Conservation (phyloP, 352 stramenopile genomes). For the Phytophthora sp. region DNA sequence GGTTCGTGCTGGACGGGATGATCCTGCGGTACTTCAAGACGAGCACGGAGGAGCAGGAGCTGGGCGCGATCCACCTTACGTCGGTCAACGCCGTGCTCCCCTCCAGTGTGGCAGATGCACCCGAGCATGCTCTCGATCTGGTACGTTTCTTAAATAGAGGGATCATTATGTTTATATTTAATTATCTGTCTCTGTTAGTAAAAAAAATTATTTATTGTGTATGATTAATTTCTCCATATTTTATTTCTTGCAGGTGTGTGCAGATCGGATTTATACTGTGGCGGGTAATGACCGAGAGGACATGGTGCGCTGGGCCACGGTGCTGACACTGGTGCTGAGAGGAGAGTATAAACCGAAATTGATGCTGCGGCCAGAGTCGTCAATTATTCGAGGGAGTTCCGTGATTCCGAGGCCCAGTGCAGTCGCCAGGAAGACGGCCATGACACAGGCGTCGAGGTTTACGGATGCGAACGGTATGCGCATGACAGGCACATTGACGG, state of each 20-base stretch:
- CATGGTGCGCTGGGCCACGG: conserved; percentile 90
- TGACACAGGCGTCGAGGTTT: conserved; percentile 70
- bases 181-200: not conserved
- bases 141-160: conserved; percentile 30
- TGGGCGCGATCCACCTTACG: conserved; percentile 88
- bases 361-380: conserved; percentile 87
- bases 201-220: conserved; percentile 5
- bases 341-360: conserved; percentile 88
- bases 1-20: conserved; percentile 91
- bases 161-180: not conserved
- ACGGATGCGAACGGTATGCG: conserved; percentile 84
- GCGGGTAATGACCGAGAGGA: conserved; percentile 86
- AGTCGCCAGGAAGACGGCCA: conserved; percentile 71
- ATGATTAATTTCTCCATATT: too few species aligned
- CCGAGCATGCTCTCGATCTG: conserved; percentile 84
- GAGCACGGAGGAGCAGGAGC: conserved; percentile 85
- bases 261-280: conserved; percentile 89
- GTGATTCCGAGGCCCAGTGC: conserved; percentile 78
- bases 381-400: conserved; percentile 87
- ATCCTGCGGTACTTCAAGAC: conserved; percentile 90
- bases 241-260: conserved; percentile 66
- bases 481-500: conserved; percentile 70
- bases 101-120: conserved; percentile 88
- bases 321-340: conserved; percentile 83
- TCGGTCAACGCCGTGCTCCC: conserved; percentile 88